Percentiles rank a stretch among this genome's conserved stretches.
phyloP scores from a whole-genome alignment of 805 yeast genomes.

The Ogataea pignaliae region DNA sequence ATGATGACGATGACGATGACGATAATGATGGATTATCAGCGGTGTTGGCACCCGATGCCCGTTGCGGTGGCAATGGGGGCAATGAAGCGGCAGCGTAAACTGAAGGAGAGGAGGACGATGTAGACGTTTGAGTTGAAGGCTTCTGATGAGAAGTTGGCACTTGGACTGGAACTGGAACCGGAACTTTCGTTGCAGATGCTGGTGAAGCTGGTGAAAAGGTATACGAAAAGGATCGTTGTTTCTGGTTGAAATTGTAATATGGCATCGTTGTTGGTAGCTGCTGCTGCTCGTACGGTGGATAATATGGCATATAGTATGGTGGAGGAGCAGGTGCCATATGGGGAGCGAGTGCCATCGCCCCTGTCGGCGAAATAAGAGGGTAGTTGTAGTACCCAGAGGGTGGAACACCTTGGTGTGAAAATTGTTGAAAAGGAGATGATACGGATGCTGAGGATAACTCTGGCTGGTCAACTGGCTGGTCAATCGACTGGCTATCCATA shows the following conservation, averaged over 20 bases:
- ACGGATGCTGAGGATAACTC: too few relatives aligned
- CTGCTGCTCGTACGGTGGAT: too few relatives aligned
- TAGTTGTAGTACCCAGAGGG: too few relatives aligned
- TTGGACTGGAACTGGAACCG: not conserved
- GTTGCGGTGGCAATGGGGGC: not conserved
- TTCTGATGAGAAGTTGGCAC: not conserved
- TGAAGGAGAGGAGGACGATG: not conserved
- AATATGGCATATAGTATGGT: too few relatives aligned
- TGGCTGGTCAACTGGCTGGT: too few relatives aligned
- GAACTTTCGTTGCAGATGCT: constrained; percentile 3
- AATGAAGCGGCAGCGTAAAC: not conserved
- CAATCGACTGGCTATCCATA: too few relatives aligned
- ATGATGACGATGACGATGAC: not conserved
- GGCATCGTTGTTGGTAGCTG: too few relatives aligned
- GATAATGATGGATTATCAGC: too few relatives aligned
- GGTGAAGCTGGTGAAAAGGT: constrained; percentile 4
- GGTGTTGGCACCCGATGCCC: not conserved
- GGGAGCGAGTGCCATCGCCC: not conserved
- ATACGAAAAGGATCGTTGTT: not conserved
- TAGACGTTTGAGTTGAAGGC: not conserved
- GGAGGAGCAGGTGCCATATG: constrained; percentile 2
- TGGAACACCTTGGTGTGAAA: too few relatives aligned
- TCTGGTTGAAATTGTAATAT: not conserved
- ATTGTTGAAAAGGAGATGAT: too few relatives aligned
- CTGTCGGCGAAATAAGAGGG: too few relatives aligned